Evolutionary conservation across 2,329 filamentous ascomycete species (phyloP).

Genomic region (Byssothecium circinans): DNA sequence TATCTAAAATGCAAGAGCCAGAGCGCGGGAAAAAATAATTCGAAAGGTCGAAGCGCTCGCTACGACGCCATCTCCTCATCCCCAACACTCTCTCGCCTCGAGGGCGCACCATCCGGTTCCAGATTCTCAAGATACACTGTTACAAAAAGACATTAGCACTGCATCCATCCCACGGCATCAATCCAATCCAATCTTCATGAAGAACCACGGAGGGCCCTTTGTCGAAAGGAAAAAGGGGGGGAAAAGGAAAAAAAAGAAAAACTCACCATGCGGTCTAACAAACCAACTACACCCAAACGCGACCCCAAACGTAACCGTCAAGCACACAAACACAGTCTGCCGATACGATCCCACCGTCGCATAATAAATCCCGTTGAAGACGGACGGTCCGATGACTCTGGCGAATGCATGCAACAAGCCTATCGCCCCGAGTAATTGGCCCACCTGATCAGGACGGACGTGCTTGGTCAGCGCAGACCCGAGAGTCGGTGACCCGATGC

Average conservation of each 20-base stretch:
- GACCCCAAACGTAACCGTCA: conserved; percentile 67
- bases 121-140: conserved; percentile 11
- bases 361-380: conserved; percentile 87
- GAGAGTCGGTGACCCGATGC: conserved; percentile 81
- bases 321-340: conserved; percentile 79
- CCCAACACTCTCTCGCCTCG: conserved; percentile 1
- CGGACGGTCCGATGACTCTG: conserved; percentile 73
- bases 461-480: conserved; percentile 89
- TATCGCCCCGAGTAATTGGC: conserved; percentile 84
- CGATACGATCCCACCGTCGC: conserved; percentile 76
- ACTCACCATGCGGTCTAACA: conserved; percentile 73
- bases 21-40: no score
- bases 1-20: no score
- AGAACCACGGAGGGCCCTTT: no score
- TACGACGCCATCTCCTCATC: neutral
- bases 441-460: conserved; percentile 77
- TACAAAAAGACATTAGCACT: neutral
- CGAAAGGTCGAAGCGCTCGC: no score
- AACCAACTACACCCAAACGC: conserved; percentile 70
- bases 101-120: conserved; percentile 5
- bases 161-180: no score
- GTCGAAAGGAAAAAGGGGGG: no score
- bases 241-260: neutral
- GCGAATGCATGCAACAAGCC: conserved; percentile 83
- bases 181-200: no score